Base-by-base conservation (phyloP, 2,329 filamentous ascomycete genomes). In the Botrytis tulipae region DNA sequence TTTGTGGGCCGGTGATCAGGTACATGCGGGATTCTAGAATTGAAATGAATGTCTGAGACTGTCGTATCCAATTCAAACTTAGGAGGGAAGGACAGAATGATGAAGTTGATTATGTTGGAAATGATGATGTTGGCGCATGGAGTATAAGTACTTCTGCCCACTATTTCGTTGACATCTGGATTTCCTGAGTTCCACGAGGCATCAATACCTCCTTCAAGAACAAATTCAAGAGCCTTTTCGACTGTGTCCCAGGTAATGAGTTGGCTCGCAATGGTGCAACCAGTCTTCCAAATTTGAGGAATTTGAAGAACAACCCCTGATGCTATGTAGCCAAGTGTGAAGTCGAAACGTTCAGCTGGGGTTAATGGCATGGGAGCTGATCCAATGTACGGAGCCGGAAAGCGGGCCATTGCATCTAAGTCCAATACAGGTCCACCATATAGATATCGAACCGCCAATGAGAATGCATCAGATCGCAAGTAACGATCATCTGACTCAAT, bases 291-390 rank as follows among this genome's bases (percentile, higher is more conserved):
- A 40, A 92, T 85, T 37, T 85, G 84, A 3, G 83, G 84, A 79
- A 91, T 86, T 59, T 84, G 83, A 25, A 93, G 83, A 57, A 89
- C 82, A 68, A 87, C 84, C 0, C 90, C 91, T 8, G 89, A 87
- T 40, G 90, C 89, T 63, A 90, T 87, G 78, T 92, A 92, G 37
- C 89, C 88, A 32, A 93, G 82, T n/a, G 86, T 87, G 75, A 88
- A 87, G 46, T 85, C 83, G 73, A 89, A 85, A 32, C 84, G 84
- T 12, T 86, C 85, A 48, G 35, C 79, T 77, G 62, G 81, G 76
- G 68, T 83, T 81, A 35, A 84, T 82, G 71, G 84, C 81, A 78
- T 79, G 84, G 78, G 79, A 75, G 74, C 79, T 71, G 77, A 79
- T 59, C 72, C 65, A 61, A 76, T 77, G 29, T 74, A 70, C 40